Percentiles rank a stretch among this genome's conserved stretches.
phyloP scores from a whole-genome alignment of 345 rosid species.

The Eucalyptus marginata region DNA sequence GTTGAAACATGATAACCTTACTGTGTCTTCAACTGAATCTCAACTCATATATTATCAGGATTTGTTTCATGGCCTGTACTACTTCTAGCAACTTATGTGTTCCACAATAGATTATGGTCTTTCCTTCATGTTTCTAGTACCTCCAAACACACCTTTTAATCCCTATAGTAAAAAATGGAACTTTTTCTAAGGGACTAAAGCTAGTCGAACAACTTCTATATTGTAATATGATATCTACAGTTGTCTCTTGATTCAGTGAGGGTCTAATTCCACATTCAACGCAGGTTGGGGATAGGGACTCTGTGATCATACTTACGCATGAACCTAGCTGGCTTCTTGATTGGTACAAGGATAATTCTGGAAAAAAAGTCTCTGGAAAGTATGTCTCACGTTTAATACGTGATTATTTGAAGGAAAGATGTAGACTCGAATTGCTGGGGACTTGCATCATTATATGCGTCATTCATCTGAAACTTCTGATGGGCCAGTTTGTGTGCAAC shows the following conservation, averaged over 20 bases:
- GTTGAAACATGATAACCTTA: not conserved
- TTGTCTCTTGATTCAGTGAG: not conserved
- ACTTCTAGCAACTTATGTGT: fast-evolving
- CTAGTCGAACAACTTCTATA: not conserved
- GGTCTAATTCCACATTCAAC: not conserved
- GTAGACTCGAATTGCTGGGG: conserved; percentile 93
- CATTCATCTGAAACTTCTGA: conserved; percentile 73
- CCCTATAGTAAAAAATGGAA: fast-evolving
- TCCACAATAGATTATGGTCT: too few relatives aligned
- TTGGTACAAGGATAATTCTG: conserved; percentile 47
- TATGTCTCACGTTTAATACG: conserved; percentile 69
- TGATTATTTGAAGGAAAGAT: conserved; percentile 74
- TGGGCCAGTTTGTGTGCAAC: conserved; percentile 58
- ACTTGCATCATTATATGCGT: conserved; percentile 98
- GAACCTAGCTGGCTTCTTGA: conserved; percentile 98
- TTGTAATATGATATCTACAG: fast-evolving
- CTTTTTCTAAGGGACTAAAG: fast-evolving
- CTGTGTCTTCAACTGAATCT: not conserved
- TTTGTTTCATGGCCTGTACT: not conserved
- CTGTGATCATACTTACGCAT: conserved; percentile 80
- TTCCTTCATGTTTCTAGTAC: not conserved
- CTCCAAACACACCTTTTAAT: not conserved
- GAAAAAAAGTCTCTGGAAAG: conserved; percentile 38
- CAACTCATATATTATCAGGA: not conserved
- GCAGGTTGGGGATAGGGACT: conserved; percentile 57